Evolutionary conservation across 495 filamentous ascomycete genomes (phyloP), one percentile per base, ranked within the genome.

Genomic region (Collariella sp.): DNA sequence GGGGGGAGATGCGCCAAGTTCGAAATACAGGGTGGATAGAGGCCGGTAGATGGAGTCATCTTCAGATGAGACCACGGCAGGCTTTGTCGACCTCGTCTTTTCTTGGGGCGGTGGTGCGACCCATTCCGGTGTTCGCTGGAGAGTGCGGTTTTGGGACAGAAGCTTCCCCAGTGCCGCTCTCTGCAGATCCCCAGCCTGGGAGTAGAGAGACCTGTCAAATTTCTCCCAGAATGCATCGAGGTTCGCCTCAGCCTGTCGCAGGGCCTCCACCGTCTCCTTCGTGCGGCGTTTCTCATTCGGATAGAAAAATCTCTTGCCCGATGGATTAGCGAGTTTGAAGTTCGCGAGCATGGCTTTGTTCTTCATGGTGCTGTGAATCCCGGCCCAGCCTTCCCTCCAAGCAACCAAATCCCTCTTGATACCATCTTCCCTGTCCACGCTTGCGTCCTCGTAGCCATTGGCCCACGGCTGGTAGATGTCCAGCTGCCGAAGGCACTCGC

Each of bases 71-170:
- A 34, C 41, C 12, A 19, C 42, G 34, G 41, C 40, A 13, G 39
- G 50, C 12, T 24, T 36, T 22, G 46, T 3, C 26, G 26, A 1
- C 44, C 33, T 34, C 26, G 22, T 11, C 62, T 63, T 29, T 31
- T 58, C 55, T 46, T 55, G 10, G 20, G 48, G n/a, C 35, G 35
- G 46, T 26, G 73, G 69, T 34, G 74, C 73, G 20, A 70, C 64
- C 76, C 77, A 81, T 24, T 72, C 71, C 3, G 72, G 67, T 0
- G 78, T 82, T 13, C 78, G 67, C 41, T 74, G 70, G 7, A 80
- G 40, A 9, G 53, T 61, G 12, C 70, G 67, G 0, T 56, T 26
- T 18, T 68, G 58, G n/a, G 68, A 61, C 9, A 78, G 59, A 1
- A 72, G 23, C 13, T 38, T 34, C 9, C 50, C 10, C 0, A 66